Percentiles rank a stretch among this genome's conserved stretches.
Conservation (phyloP, 164 flowering plant species). For the Warburgia ugandensis region DNA sequence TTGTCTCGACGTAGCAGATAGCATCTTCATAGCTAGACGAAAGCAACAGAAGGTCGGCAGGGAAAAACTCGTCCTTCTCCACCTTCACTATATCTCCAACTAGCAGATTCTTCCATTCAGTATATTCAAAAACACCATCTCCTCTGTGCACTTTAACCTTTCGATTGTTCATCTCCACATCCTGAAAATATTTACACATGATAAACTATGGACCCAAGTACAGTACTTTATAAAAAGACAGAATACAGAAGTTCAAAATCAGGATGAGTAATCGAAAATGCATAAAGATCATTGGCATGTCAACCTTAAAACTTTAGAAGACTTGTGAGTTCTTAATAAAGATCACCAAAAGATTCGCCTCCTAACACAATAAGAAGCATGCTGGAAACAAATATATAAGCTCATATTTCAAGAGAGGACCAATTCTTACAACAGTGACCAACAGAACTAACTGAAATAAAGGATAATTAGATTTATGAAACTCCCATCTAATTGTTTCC, state of each 20-base stretch:
- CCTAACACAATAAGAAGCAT: too few relatives aligned
- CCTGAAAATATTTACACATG: constrained; percentile 35
- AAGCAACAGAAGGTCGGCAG: constrained; percentile 82
- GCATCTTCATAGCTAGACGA: constrained; percentile 87
- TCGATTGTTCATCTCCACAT: constrained; percentile 75
- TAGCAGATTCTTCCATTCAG: constrained; percentile 69
- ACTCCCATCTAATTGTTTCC: too few relatives aligned
- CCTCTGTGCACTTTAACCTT: constrained; percentile 59
- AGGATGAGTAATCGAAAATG: constrained; percentile 1
- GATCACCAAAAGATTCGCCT: too few relatives aligned
- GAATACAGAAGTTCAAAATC: constrained; percentile 1
- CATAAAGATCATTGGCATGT: neutral
- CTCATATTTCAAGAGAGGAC: too few relatives aligned
- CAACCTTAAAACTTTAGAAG: constrained; percentile 4
- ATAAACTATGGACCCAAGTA: neutral
- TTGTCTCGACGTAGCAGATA: constrained; percentile 91
- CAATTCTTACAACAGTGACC: too few relatives aligned
- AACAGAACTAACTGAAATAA: too few relatives aligned
- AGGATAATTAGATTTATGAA: too few relatives aligned
- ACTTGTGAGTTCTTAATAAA: too few relatives aligned
- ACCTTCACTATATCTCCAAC: constrained; percentile 91
- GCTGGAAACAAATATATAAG: too few relatives aligned
- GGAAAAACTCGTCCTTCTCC: constrained; percentile 79
- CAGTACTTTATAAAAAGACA: neutral
- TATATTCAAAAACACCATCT: constrained; percentile 48